These are phyloP conservation scores for Sungouiozyma ichnusensis DNA, from an alignment of 805 yeast genomes.

Conservation along the genomic window DNA sequence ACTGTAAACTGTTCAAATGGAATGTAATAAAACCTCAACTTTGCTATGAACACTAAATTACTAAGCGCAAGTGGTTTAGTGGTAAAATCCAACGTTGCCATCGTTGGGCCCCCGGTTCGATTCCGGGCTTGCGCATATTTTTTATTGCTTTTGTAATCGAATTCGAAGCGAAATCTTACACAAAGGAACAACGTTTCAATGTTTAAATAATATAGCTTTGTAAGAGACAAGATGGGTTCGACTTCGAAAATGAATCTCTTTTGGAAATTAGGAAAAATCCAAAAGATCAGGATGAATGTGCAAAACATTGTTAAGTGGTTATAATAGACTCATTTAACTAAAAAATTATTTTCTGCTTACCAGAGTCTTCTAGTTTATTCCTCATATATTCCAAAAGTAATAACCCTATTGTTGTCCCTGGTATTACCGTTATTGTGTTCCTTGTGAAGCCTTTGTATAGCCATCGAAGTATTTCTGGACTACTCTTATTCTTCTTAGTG, in stretches of 20 bases:
- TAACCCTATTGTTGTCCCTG: conserved; percentile 81
- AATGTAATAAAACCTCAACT: not conserved
- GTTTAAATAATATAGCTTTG: no score
- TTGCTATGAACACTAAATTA: not conserved
- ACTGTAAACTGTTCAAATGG: no score
- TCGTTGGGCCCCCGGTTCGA: conserved; percentile 14
- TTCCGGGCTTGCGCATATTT: conserved; percentile 12
- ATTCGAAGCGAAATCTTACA: no score
- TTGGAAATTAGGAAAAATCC: no score
- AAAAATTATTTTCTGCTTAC: not conserved
- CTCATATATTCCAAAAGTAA: conserved; percentile 78
- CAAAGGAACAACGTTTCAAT: no score
- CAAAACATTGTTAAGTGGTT: no score
- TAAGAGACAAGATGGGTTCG: no score
- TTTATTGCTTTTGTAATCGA: no score
- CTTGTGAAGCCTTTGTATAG: conserved; percentile 69
- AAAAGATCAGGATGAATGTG: no score
- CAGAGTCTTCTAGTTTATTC: conserved; percentile 22
- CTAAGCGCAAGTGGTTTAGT: conserved; percentile 11
- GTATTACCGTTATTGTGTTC: conserved; percentile 66
- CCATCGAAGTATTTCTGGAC: conserved; percentile 43
- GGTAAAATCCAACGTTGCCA: conserved; percentile 13
- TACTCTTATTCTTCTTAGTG: conserved; percentile 40
- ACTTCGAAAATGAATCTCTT: no score
- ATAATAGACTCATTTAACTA: no score